Percentiles rank a stretch among this genome's conserved stretches.
Conservation (phyloP, 2,329 filamentous ascomycete species). For the Aphanoascus verrucosus region DNA sequence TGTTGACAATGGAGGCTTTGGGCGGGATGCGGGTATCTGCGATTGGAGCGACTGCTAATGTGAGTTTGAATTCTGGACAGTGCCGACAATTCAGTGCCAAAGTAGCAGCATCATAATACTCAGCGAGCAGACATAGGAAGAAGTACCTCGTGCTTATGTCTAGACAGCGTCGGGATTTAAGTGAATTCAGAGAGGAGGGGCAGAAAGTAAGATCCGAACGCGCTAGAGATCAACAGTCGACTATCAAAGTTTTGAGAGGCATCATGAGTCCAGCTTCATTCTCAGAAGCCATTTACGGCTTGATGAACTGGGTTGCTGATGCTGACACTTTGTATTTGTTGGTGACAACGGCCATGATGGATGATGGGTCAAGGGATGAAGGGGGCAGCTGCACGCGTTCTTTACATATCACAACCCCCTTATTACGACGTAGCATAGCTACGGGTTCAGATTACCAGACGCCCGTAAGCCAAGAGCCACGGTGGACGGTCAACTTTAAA, state of each 20-base stretch:
- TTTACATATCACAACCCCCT: background rate
- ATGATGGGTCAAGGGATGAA: too few relatives aligned
- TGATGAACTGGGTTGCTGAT: background rate
- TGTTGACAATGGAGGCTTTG: background rate
- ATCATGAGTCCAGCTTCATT: background rate
- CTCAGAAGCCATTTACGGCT: background rate
- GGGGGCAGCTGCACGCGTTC: too few relatives aligned
- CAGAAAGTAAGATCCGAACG: background rate
- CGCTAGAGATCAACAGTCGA: background rate
- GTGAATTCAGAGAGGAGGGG: background rate
- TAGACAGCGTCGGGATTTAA: background rate
- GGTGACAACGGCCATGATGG: too few relatives aligned
- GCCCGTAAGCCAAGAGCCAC: background rate
- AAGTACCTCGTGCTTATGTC: background rate
- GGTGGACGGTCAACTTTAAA: constrained; percentile 1
- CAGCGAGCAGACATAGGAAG: background rate
- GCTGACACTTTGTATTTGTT: background rate
- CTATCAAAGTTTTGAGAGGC: background rate
- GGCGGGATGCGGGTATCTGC: background rate
- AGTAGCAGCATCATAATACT: background rate
- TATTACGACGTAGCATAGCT: background rate
- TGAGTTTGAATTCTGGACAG: background rate
- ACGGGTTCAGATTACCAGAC: background rate
- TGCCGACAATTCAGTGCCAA: background rate
- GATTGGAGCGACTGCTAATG: background rate